Conservation (phyloP, 73 alveolate genomes). For the Strombidium stylifer region DNA sequence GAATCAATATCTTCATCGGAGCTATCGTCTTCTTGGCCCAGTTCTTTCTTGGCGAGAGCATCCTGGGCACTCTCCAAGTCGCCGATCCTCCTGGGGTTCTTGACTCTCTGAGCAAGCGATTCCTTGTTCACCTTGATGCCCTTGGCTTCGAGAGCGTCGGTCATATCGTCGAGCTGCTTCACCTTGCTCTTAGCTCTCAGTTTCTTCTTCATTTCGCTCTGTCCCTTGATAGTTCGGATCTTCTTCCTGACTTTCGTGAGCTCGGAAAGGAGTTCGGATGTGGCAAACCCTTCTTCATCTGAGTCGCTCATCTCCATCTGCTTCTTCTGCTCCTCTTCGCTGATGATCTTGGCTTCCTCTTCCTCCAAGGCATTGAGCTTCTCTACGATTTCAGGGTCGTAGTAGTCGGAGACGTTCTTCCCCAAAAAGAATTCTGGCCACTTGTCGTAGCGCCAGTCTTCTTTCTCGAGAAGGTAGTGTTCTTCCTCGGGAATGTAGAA, state of each 20-base stretch:
- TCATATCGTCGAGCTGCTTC: constrained; percentile 11
- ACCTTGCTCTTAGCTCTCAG: constrained; percentile 37
- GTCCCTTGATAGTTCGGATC: constrained; percentile 5
- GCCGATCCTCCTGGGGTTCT: constrained; percentile 51
- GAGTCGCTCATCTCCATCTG: constrained; percentile 62
- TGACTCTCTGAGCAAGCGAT: constrained; percentile 32
- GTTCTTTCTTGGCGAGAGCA: constrained; percentile 63
- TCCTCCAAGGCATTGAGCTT: constrained; percentile 95
- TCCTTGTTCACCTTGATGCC: constrained; percentile 22
- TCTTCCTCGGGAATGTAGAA: constrained; percentile 86
- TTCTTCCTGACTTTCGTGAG: constrained; percentile 45
- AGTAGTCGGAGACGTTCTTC: constrained; percentile 97
- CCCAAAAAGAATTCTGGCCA: constrained; percentile 99
- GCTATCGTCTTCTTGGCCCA: constrained; percentile 38
- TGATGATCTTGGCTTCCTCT: constrained; percentile 91
- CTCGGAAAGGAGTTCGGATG: constrained; percentile 39
- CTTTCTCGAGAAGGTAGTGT: constrained; percentile 85
- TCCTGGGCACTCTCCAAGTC: constrained; percentile 63
- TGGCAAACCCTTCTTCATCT: constrained; percentile 31
- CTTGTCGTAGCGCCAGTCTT: constrained; percentile 98
- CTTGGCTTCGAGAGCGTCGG: constrained; percentile 27
- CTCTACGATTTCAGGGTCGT: constrained; percentile 95
- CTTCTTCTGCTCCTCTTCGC: constrained; percentile 51
- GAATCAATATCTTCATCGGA: constrained; percentile 70
- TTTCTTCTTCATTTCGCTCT: constrained; percentile 34